Evolutionary conservation across 2,329 filamentous ascomycete genomes (phyloP), one percentile per base, ranked within the genome.

Genomic region (Fusarium staphyleae): DNA sequence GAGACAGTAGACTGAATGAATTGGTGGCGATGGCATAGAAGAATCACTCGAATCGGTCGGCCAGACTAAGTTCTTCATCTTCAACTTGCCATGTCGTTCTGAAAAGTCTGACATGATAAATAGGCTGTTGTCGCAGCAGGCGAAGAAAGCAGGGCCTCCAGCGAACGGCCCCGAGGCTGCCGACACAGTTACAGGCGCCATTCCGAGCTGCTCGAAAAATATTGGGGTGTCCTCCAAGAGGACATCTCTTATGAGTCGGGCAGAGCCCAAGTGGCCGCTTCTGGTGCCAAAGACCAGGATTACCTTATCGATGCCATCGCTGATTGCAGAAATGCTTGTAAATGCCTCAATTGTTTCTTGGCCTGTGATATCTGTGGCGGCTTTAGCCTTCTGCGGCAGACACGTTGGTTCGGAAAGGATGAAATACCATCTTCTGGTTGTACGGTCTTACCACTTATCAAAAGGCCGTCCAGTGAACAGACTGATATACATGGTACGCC

Each of bases 71-170:
- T 75, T 69, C 52, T 77, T 81, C 2, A 70, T 67, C 40, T 71
- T 69, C 46, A 79, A 80, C 16, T 55, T 67, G 6, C 57, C 57
- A 11, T 60, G 34, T 14, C 42, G 40, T 28, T 55, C 49, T 13
- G 73, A 74, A 35, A 72, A 74, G 24, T 74, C 69, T 15, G 74
- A 72, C 33, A 83, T 67, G 33, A 81, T 66, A 2, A 77, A 63
- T 2, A 85, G 68, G 10, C 66, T 74, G 11, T 76, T 75, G 30
- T 83, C 81, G 52, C 80, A 85, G 32, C 74, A 80, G 10, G 77
- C 72, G 10, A 85, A 74, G 2, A 77, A 72, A 3, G 73, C 69
- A 1, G 53, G 44, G 0, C 58, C 56, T 3, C 63, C 66, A 29
- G 51, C 60, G 28, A 71, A 70, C 13, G 46, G 55, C 1, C 51